Base-by-base conservation (phyloP, 1,139 yeast genomes). In the Yamadazyma buinensis region DNA sequence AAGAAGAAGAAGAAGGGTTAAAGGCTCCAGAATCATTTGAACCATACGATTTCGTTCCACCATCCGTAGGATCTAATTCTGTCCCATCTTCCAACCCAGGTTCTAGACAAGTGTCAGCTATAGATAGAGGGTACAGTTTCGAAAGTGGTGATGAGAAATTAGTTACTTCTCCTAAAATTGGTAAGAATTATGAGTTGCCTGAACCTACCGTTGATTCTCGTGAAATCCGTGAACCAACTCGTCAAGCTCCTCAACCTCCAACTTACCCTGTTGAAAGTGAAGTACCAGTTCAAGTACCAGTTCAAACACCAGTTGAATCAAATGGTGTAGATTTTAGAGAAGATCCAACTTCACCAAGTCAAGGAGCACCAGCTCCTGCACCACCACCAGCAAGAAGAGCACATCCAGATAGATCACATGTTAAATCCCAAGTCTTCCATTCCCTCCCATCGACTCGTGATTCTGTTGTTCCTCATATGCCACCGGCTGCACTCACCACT, bases 351-450 rank as follows among this genome's bases (percentile, higher is more conserved):
- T 33, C 41, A 14, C 34, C 38, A 26, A 20, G n/a, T 15, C 15
- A 23, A 3, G 23, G n/a, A 20, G 12, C n/a, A 7, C 11, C 15
- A 15, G 48, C 70, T 23, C 83, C 83, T 2, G 76, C 80, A 8
- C 90, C 90, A 14, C 81, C 84, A n/a, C 68, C 88, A 0, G 74
- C 88, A 60, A 80, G 78, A 53, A 72, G 59, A n/a, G 54, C 51
- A 3, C 62, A 59, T 35, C 60, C 57, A 27, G 44, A 39, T 10
- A 34, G 45, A 18, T 33, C 42, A 3, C 52, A 51, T 32, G 40
- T 45, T 14, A 44, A 46, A 44, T 76, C 82, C 5, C 75, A 67
- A 43, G 55, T 74, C 32, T 80, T 78, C 58, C 74, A 75, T 22
- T 70, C 74, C 40, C 59, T 66, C 48, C 42, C 58, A 20, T 51